A percentile compares a stretch with the other conserved stretches of the same genome.
Evolutionary conservation across 441 rosid species (phyloP).

Genomic region (Populus hybrid): DNA sequence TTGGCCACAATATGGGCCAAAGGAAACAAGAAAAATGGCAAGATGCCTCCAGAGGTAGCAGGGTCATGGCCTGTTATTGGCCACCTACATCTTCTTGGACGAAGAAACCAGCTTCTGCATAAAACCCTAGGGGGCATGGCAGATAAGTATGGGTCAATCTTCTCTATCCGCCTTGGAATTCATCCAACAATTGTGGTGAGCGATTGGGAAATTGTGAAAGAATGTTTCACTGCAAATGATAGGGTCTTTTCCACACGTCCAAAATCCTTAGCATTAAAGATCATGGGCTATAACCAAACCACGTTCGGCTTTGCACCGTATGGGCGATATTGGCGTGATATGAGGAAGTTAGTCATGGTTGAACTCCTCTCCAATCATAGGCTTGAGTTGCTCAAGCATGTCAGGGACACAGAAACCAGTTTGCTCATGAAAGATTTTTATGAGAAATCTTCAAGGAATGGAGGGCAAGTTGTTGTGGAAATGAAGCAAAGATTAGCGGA

Average conservation of each 20-base stretch:
- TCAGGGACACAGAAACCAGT: slow-evolving; percentile 27
- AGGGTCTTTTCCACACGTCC: slow-evolving; percentile 36
- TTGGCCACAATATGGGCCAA: not conserved
- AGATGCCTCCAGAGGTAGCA: slow-evolving; percentile 33
- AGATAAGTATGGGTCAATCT: slow-evolving; percentile 36
- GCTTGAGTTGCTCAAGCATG: slow-evolving; percentile 37
- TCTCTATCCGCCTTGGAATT: slow-evolving; percentile 33
- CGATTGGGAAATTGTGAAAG: slow-evolving; percentile 36
- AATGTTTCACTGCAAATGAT: slow-evolving; percentile 46
- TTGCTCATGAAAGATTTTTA: slow-evolving; percentile 21
- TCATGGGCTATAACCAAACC: slow-evolving; percentile 35
- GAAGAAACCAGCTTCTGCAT: slow-evolving; percentile 30
- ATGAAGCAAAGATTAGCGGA: slow-evolving; percentile 34
- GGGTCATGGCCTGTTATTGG: slow-evolving; percentile 46
- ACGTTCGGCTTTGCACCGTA: slow-evolving; percentile 43
- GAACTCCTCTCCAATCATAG: slow-evolving; percentile 41
- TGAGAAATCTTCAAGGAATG: slow-evolving; percentile 15
- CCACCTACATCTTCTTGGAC: slow-evolving; percentile 35
- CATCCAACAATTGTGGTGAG: slow-evolving; percentile 35
- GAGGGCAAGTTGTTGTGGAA: slow-evolving; percentile 21
- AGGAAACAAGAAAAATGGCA: slow-evolving; percentile 11
- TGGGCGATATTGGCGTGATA: slow-evolving; percentile 39
- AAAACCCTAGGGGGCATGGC: slow-evolving; percentile 34
- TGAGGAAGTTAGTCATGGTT: slow-evolving; percentile 34
- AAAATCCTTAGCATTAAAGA: slow-evolving; percentile 16